A percentile compares a stretch with the other conserved stretches of the same genome.
These are phyloP conservation scores for Carex arenaria DNA, from an alignment of 202 grass and related monocot genomes.

Conservation along the genomic window DNA sequence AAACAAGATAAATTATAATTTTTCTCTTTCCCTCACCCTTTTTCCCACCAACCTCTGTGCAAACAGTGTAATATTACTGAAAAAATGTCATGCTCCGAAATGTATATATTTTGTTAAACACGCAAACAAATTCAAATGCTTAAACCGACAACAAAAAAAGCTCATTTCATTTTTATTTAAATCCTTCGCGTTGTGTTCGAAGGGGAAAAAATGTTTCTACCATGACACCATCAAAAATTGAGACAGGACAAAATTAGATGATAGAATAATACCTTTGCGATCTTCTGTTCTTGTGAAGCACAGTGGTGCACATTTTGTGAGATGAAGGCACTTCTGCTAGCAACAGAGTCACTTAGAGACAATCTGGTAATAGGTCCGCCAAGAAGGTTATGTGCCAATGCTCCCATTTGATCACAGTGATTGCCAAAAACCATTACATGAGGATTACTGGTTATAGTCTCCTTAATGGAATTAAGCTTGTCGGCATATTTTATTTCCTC, in stretches of 20 bases:
- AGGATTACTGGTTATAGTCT: slow-evolving; percentile 41
- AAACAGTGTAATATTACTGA: not conserved
- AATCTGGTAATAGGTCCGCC: slow-evolving; percentile 42
- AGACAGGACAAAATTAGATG: not conserved
- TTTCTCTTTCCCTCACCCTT: not conserved
- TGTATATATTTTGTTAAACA: not conserved
- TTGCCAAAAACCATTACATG: slow-evolving; percentile 56
- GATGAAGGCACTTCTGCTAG: slow-evolving; percentile 44
- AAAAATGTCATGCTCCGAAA: not conserved
- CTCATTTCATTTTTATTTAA: not conserved
- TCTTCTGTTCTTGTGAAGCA: slow-evolving; percentile 28
- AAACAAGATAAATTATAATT: not conserved
- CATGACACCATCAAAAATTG: not conserved
- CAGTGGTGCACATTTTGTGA: slow-evolving; percentile 42
- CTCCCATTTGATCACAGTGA: slow-evolving; percentile 29
- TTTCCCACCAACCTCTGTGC: not conserved
- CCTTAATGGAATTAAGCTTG: slow-evolving; percentile 48
- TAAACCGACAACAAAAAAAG: not conserved
- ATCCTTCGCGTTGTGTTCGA: no score
- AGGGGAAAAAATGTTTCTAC: not conserved
- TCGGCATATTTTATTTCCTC: slow-evolving; percentile 30
- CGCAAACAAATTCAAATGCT: not conserved
- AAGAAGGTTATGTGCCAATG: slow-evolving; percentile 34
- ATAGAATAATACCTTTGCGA: slow-evolving; percentile 34
- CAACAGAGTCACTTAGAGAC: slow-evolving; percentile 27